Evolutionary conservation across 495 filamentous ascomycete species (phyloP).

Genomic region (Margaritispora aquatica): DNA sequence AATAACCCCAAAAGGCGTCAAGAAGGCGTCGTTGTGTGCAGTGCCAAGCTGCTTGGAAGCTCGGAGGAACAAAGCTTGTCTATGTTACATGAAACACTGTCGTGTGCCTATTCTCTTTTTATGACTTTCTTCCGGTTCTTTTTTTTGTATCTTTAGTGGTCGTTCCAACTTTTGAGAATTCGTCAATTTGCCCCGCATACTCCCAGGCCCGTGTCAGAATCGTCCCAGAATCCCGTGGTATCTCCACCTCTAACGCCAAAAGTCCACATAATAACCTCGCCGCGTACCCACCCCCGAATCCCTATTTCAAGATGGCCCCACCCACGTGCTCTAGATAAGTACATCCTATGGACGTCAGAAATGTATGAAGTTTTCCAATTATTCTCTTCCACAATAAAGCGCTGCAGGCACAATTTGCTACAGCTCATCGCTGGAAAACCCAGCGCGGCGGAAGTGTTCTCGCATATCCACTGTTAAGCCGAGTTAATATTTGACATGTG

Average conservation of each 20-base stretch:
- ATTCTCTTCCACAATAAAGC: conserved; percentile 6
- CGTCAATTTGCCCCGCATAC: not conserved
- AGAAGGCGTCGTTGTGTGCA: too few species aligned
- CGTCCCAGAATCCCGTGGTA: not conserved
- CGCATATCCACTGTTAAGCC: conserved; percentile 5
- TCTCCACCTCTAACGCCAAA: not conserved
- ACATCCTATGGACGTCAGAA: not conserved
- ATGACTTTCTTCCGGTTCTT: too few species aligned
- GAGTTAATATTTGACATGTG: not conserved
- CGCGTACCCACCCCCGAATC: not conserved
- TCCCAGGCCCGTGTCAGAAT: not conserved
- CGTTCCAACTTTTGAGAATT: not conserved
- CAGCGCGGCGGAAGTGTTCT: conserved; percentile 7
- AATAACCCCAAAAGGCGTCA: too few species aligned
- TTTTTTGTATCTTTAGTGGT: not conserved
- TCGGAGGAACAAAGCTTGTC: too few species aligned
- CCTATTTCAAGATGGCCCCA: not conserved
- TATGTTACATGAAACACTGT: too few species aligned
- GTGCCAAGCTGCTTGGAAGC: too few species aligned
- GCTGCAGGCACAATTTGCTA: conserved; percentile 7
- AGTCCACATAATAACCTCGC: not conserved
- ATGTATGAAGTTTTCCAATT: not conserved
- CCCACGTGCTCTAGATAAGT: not conserved
- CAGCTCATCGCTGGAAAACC: conserved; percentile 10
- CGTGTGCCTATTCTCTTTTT: too few species aligned